These are phyloP conservation scores for Saccharomyces hybrid DNA, from an alignment of 1,139 yeast genomes.

Conservation along the genomic window DNA sequence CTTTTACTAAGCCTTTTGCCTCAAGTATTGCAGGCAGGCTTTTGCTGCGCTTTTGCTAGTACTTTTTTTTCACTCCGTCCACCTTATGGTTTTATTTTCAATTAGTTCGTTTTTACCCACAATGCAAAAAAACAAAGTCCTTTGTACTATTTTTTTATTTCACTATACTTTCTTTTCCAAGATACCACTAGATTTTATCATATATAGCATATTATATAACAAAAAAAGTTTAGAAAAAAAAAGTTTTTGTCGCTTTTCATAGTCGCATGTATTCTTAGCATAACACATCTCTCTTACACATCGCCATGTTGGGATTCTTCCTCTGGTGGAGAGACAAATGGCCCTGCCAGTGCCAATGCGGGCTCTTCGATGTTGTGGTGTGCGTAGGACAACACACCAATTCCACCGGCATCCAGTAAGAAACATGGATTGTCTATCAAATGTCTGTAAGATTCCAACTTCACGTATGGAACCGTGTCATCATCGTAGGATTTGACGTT, in stretches of 20 bases:
- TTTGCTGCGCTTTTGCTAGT: not conserved
- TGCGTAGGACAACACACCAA: constrained; percentile 84
- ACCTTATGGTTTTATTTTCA: not conserved
- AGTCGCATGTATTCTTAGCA: not conserved
- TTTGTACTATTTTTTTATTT: constrained; percentile 1
- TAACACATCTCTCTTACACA: not conserved
- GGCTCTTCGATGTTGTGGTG: constrained; percentile 82
- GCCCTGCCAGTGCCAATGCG: constrained; percentile 73
- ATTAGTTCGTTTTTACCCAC: constrained; percentile 1
- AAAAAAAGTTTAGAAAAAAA: not conserved
- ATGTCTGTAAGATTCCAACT: constrained; percentile 28
- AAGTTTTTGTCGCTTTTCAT: not conserved
- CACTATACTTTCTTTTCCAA: not conserved
- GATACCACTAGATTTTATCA: not conserved
- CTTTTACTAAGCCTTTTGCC: constrained; percentile 24
- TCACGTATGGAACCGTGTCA: constrained; percentile 31
- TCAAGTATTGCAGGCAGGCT: not conserved
- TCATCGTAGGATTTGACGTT: constrained; percentile 22
- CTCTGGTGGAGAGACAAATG: constrained; percentile 65
- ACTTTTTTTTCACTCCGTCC: constrained; percentile 1
- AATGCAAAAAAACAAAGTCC: not conserved
- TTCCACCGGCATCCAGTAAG: constrained; percentile 90
- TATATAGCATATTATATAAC: not conserved
- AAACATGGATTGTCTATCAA: constrained; percentile 59
- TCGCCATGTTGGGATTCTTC: constrained; percentile 33